phyloP scores from a whole-genome alignment of 208 protist species.

The Angomonas ambiguus region DNA sequence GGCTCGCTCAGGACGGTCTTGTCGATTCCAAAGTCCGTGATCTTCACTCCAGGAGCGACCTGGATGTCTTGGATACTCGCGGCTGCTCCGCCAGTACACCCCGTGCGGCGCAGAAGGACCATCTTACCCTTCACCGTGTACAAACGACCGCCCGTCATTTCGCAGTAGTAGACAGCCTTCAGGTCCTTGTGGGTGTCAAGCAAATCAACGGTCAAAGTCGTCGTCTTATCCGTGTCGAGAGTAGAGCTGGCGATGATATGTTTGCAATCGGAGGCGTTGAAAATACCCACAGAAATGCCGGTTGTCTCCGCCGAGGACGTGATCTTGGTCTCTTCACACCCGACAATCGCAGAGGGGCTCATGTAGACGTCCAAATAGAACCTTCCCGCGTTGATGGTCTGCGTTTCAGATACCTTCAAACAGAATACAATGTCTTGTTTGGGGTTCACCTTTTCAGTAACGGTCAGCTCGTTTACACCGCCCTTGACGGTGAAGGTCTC shows the following conservation, averaged over 20 bases:
- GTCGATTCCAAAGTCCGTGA: constrained; percentile 44
- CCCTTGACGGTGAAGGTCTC: constrained; percentile 22
- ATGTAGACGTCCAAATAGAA: constrained; percentile 42
- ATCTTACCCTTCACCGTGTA: constrained; percentile 36
- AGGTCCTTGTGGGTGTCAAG: constrained; percentile 26
- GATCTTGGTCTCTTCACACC: constrained; percentile 26
- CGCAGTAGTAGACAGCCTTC: constrained; percentile 49
- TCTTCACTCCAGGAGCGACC: constrained; percentile 23
- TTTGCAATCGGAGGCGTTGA: constrained; percentile 25
- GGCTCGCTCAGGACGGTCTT: constrained; percentile 21
- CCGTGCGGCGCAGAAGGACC: constrained; percentile 30
- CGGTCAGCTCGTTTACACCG: constrained; percentile 13
- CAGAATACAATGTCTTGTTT: constrained; percentile 21
- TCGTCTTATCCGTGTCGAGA: constrained; percentile 19
- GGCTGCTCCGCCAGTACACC: constrained; percentile 23
- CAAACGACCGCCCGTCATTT: constrained; percentile 27
- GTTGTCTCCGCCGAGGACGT: constrained; percentile 19
- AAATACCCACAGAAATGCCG: constrained; percentile 29
- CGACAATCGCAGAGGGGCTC: constrained; percentile 42
- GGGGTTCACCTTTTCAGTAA: constrained; percentile 20
- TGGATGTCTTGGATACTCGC: constrained; percentile 33
- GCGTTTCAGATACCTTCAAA: constrained; percentile 12
- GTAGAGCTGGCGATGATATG: constrained; percentile 26
- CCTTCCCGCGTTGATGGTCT: constrained; percentile 23
- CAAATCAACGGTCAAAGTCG: constrained; percentile 28